Conservation (phyloP, 805 yeast genomes). For the Scheffersomyces stipitis region DNA sequence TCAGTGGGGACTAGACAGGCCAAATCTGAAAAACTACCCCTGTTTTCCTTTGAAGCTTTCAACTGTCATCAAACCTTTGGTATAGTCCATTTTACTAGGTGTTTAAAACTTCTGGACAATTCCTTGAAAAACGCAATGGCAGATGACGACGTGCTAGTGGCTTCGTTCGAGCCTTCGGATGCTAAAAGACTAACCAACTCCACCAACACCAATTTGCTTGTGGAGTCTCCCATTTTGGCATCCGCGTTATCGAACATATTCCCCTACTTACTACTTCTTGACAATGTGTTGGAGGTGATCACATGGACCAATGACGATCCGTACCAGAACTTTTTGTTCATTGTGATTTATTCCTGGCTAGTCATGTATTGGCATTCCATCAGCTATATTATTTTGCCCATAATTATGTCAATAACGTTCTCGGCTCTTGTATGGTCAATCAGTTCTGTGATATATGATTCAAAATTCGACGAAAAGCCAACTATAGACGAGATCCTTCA, state of each 20-base stretch:
- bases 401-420: conserved; percentile 33
- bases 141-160: too few species aligned
- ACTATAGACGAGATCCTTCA: conserved; percentile 54
- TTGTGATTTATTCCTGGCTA: conserved; percentile 37
- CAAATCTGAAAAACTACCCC: too few species aligned
- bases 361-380: conserved; percentile 45
- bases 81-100: too few species aligned
- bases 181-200: conserved; percentile 28
- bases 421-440: conserved; percentile 47
- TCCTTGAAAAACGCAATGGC: too few species aligned
- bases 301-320: conserved; percentile 59
- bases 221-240: conserved; percentile 46
- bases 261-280: conserved; percentile 47
- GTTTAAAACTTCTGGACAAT: too few species aligned
- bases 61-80: too few species aligned
- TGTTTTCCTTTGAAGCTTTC: too few species aligned
- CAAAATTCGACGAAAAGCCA: conserved; percentile 45
- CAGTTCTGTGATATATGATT: conserved; percentile 41
- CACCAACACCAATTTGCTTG: conserved; percentile 31
- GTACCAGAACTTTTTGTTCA: conserved; percentile 44
- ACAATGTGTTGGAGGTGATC: conserved; percentile 42
- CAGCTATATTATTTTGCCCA: conserved; percentile 38
- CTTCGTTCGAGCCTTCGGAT: conserved; percentile 40
- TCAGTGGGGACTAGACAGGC: too few species aligned
- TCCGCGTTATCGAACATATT: conserved; percentile 47